Evolutionary conservation across 352 stramenopile species (phyloP).

Genomic region (Globisporangium cederbergense): DNA sequence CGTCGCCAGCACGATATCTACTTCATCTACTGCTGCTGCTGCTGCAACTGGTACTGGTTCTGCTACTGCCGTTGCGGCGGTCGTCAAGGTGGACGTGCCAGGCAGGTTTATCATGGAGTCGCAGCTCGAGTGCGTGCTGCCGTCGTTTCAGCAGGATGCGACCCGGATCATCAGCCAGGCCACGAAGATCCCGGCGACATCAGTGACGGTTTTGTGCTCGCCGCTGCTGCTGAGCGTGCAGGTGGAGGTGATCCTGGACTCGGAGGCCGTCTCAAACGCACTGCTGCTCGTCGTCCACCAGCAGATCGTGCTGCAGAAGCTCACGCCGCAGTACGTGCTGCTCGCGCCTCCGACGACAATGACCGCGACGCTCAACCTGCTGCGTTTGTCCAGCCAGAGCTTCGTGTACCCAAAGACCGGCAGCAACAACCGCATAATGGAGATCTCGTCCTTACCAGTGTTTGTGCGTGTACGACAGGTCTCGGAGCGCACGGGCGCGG

Average conservation of each 20-base stretch:
- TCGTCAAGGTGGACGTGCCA: constrained; percentile 29
- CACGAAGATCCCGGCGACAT: constrained; percentile 41
- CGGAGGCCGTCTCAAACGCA: constrained; percentile 48
- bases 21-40: not conserved
- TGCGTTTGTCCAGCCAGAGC: constrained; percentile 36
- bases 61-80: not conserved
- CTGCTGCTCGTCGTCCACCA: constrained; percentile 51
- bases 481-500: constrained; percentile 42
- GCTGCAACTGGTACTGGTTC: not conserved
- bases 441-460: constrained; percentile 47
- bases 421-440: constrained; percentile 20
- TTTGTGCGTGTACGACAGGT: constrained; percentile 52
- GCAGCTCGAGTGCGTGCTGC: constrained; percentile 57
- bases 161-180: constrained; percentile 29
- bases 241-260: constrained; percentile 62
- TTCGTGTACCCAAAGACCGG: not conserved
- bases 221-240: constrained; percentile 43
- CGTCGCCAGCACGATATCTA: not conserved
- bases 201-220: constrained; percentile 36
- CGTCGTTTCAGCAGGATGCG: constrained; percentile 40
- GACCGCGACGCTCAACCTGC: constrained; percentile 49
- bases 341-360: constrained; percentile 40
- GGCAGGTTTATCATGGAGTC: constrained; percentile 51
- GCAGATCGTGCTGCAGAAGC: constrained; percentile 37
- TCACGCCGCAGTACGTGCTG: constrained; percentile 58